These are phyloP conservation scores for Colletotrichum ledebouriae DNA, from an alignment of 2,329 filamentous ascomycete genomes.

Conservation along the genomic window DNA sequence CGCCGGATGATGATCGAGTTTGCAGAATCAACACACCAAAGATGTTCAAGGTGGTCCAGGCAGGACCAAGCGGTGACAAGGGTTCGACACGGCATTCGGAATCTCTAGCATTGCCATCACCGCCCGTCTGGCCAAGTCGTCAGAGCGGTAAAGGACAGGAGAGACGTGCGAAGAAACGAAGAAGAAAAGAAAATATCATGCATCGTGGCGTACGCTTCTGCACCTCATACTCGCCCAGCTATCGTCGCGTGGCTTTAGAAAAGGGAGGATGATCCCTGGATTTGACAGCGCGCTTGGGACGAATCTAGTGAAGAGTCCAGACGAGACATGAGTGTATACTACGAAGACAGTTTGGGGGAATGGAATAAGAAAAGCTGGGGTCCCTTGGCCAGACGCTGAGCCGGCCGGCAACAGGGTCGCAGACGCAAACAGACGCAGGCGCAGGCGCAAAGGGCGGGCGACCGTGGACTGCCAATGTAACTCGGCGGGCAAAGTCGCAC, in stretches of 20 bases:
- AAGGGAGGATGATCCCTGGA: constrained; percentile 36
- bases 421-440: constrained; percentile 18
- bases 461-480: constrained; percentile 5
- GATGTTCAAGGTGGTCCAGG: constrained; percentile 24
- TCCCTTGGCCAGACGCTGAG: constrained; percentile 34
- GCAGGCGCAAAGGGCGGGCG: constrained; percentile 12
- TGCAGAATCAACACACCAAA: constrained; percentile 23
- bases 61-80: constrained; percentile 25
- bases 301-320: constrained; percentile 38
- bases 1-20: not conserved
- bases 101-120: constrained; percentile 14
- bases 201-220: constrained; percentile 39
- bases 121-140: constrained; percentile 13
- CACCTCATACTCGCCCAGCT: constrained; percentile 32
- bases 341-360: not conserved
- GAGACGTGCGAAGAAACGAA: constrained; percentile 15
- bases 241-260: constrained; percentile 38
- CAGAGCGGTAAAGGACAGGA: constrained; percentile 33
- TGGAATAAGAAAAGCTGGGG: constrained; percentile 35
- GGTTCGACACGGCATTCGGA: constrained; percentile 24
- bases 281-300: constrained; percentile 27
- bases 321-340: constrained; percentile 17
- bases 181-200: constrained; percentile 7
- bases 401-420: constrained; percentile 28
- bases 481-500: constrained; percentile 2